These are phyloP conservation scores for Evernia prunastri DNA, from an alignment of 495 filamentous ascomycete species.

Conservation along the genomic window DNA sequence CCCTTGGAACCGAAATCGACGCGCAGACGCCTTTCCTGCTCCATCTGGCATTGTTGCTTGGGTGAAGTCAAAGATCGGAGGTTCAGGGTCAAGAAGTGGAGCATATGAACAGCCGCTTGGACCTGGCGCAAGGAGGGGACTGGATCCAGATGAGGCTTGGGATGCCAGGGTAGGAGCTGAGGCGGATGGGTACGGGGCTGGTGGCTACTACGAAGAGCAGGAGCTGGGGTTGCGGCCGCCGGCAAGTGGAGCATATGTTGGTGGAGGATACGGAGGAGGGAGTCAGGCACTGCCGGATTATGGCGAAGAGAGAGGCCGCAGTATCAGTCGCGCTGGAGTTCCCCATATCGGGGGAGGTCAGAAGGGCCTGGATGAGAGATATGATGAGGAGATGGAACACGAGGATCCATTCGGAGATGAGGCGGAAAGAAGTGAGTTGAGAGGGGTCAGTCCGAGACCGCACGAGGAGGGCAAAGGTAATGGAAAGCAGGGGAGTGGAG, in stretches of 20 bases:
- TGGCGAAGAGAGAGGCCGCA: conserved; percentile 32
- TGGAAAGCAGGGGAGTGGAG: conserved; percentile 26
- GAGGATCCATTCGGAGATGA: conserved; percentile 52
- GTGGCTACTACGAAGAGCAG: conserved; percentile 57
- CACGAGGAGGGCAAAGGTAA: conserved; percentile 36
- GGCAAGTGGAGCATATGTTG: conserved; percentile 24
- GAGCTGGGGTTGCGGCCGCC: conserved; percentile 45
- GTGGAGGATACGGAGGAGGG: conserved; percentile 31
- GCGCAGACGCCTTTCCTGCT: conserved; percentile 45
- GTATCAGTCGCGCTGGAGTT: conserved; percentile 32
- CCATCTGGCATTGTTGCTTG: conserved; percentile 54
- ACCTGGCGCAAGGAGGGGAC: conserved; percentile 33
- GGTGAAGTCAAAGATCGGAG: conserved; percentile 44
- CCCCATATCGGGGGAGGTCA: conserved; percentile 33
- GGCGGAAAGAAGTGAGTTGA: conserved; percentile 49
- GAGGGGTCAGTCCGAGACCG: conserved; percentile 52
- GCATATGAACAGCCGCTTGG: conserved; percentile 54
- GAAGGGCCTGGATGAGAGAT: conserved; percentile 37
- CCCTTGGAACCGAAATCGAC: conserved; percentile 40
- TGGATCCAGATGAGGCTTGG: conserved; percentile 71
- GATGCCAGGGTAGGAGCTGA: conserved; percentile 59
- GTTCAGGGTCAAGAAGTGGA: conserved; percentile 43
- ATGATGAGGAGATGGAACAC: conserved; percentile 40
- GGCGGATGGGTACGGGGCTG: conserved; percentile 46
- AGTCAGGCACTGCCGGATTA: conserved; percentile 25